A percentile compares a stretch with the other conserved stretches of the same genome.
Evolutionary conservation across 129 eudicot genomes (phyloP).

Genomic region (Rutidosis leptorrhynchoides): DNA sequence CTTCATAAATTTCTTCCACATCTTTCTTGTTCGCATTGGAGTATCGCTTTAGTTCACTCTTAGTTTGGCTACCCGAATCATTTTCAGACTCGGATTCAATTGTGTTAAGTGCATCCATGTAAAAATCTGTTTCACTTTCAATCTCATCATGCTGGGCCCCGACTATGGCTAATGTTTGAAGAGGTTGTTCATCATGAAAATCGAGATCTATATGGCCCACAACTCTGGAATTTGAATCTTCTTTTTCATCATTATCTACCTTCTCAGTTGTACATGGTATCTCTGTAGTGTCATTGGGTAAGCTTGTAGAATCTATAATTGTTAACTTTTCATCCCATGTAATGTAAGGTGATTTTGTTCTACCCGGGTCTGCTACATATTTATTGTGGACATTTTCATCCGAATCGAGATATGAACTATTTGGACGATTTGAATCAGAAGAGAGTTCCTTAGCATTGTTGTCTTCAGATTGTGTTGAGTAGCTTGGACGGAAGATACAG

Average conservation of each 20-base stretch:
- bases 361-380: constrained; percentile 36
- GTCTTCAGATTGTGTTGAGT: constrained; percentile 48
- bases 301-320: constrained; percentile 44
- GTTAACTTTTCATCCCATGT: constrained; percentile 80
- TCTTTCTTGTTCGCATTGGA: constrained; percentile 30
- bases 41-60: constrained; percentile 39
- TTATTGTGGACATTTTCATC: constrained; percentile 34
- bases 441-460: constrained; percentile 44
- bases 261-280: constrained; percentile 27
- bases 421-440: constrained; percentile 27
- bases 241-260: constrained; percentile 35
- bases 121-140: constrained; percentile 84
- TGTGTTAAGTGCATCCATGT: constrained; percentile 85
- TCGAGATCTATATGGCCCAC: constrained; percentile 25
- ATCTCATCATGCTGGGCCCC: constrained; percentile 53
- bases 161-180: constrained; percentile 22
- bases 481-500: constrained; percentile 53
- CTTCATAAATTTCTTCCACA: constrained; percentile 20
- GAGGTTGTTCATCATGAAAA: constrained; percentile 27
- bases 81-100: constrained; percentile 85
- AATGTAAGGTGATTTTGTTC: constrained; percentile 46
- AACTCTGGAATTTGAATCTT: constrained; percentile 28
- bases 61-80: constrained; percentile 59
- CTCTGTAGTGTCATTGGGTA: constrained; percentile 34
- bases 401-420: constrained; percentile 39